Conservation (phyloP, 768 basidiomycete genomes). For the Leccinum disarticulatum region DNA sequence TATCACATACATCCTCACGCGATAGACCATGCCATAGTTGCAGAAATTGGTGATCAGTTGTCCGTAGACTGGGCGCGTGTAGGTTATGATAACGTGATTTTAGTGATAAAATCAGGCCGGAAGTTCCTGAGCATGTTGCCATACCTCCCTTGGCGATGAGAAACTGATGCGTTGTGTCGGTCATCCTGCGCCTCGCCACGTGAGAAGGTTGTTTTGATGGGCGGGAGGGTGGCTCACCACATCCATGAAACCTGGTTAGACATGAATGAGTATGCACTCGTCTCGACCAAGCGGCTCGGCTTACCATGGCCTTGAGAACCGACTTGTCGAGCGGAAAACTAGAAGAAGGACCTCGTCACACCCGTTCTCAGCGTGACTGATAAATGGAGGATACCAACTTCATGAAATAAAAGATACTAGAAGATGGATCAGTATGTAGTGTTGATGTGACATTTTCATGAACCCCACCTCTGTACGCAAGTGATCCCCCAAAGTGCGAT, state of each 20-base stretch:
- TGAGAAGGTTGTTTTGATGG: slow-evolving; percentile 2
- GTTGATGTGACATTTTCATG: not conserved
- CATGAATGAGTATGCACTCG: not conserved
- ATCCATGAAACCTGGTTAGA: slow-evolving; percentile 17
- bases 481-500: slow-evolving; percentile 28
- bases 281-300: not conserved
- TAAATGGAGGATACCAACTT: slow-evolving; percentile 10
- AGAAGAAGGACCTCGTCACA: not conserved
- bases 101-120: not conserved
- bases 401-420: slow-evolving; percentile 20
- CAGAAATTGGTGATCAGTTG: slow-evolving; percentile 17
- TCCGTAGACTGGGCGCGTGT: slow-evolving; percentile 8
- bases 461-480: slow-evolving; percentile 22
- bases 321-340: slow-evolving; percentile 11
- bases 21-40: slow-evolving; percentile 9
- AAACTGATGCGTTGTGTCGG: slow-evolving; percentile 17
- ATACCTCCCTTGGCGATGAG: slow-evolving; percentile 20
- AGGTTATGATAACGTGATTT: not conserved
- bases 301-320: slow-evolving; percentile 13
- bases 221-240: slow-evolving; percentile 6
- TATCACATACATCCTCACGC: slow-evolving; percentile 14
- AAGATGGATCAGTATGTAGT: not conserved
- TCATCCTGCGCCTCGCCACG: slow-evolving; percentile 7
- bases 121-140: not conserved
- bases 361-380: not conserved